Evolutionary conservation across 768 basidiomycete species (phyloP).

Genomic region (Tulasnella sp.): DNA sequence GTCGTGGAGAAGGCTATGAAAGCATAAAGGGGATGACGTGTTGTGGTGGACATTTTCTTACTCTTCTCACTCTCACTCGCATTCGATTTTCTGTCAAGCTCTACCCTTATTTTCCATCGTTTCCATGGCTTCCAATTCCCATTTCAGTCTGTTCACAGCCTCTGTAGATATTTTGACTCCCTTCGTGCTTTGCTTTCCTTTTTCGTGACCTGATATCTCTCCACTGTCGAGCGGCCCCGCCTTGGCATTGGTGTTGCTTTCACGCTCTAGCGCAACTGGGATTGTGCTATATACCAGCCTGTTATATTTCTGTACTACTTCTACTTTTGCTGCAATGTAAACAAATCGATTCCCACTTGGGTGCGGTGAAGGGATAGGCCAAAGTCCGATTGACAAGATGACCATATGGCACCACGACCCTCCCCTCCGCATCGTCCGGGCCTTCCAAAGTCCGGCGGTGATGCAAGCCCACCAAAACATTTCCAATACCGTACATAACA

Average conservation of each 20-base stretch:
- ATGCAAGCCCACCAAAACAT: not conserved
- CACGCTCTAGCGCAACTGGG: not conserved
- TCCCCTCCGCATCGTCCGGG: not conserved
- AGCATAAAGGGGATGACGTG: conserved; percentile 10
- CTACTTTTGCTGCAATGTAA: not conserved
- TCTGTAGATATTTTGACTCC: not conserved
- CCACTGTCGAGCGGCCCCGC: not conserved
- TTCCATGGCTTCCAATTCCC: not conserved
- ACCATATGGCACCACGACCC: conserved; percentile 4
- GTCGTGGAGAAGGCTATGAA: conserved; percentile 41
- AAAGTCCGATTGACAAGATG: conserved; percentile 6
- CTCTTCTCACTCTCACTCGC: not conserved
- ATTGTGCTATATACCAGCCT: not conserved
- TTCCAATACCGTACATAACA: not conserved
- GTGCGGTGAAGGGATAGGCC: not conserved
- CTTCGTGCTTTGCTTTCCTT: not conserved
- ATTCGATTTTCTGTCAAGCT: conserved; percentile 7
- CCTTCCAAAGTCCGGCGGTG: not conserved
- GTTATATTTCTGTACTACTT: not conserved
- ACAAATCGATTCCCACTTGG: not conserved
- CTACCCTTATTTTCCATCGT: conserved; percentile 5
- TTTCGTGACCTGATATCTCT: not conserved
- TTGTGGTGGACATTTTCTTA: not conserved
- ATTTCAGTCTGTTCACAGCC: not conserved
- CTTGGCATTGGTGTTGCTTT: not conserved